Evolutionary conservation across 108 stramenopile species (phyloP), one percentile per base, ranked within the genome.

Genomic region (Conticribra weissflogii): DNA sequence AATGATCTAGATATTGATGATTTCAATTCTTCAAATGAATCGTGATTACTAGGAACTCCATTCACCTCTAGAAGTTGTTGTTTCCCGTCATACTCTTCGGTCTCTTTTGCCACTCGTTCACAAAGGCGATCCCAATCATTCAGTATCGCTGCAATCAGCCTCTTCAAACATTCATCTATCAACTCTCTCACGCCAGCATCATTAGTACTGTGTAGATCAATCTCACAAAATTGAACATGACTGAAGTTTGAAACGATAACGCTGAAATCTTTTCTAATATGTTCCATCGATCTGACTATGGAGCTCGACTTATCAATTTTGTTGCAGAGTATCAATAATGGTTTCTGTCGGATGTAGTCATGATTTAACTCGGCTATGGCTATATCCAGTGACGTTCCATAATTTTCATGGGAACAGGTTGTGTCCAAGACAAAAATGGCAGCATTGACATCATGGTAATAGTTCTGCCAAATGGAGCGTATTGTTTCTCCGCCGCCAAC

Each of bases 361-460:
- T 63, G 33, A 18, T 45, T 29, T 18, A 79, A 3, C 27, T 64
- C 34, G 7, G 66, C 28, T 29, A 32, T 27, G 12, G 45, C 28
- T 7, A 79, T 24, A 2, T 54, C 1, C 49, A 63, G 16, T 19
- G 33, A 27, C 21, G 28, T 41, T 31, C 12, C 61, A 41, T 49
- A 54, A 12, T 17, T 41, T 44, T 41, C 48, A 18, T 62, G 29
- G 23, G 24, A 22, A 19, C 16, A 15, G 21, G 78, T 9, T 17
- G 54, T 2, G 31, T 79, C 70, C 18, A 79, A 3, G 8, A 79
- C 58, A 36, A 67, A 79, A 18, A 79, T 68, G 9, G 72, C 32
- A 30, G 54, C 78, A 68, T 79, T 71, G 27, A 65, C 60, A 28
- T 79, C 78, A 50, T 66, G 68, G 49, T 68, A 79, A 60, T 79